Evolutionary conservation across 257 asterid genomes (phyloP).

Genomic region (Fraxinus quadrangulata): DNA sequence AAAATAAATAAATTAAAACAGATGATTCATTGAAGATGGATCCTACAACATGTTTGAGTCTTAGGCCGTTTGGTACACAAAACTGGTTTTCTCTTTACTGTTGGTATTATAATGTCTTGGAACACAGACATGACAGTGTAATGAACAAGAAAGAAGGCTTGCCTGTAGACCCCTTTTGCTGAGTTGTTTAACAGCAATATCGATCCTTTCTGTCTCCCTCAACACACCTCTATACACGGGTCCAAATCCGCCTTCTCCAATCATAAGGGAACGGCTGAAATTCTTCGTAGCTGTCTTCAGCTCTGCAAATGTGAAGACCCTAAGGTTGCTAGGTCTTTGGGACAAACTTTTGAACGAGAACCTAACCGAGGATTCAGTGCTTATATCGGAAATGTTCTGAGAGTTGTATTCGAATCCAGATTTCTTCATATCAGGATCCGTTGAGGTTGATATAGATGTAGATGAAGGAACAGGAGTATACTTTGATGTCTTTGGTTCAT

Average conservation of each 20-base stretch:
- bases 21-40: neutral
- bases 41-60: neutral
- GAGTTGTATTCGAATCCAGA: conserved; percentile 55
- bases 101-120: neutral
- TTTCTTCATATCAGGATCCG: conserved; percentile 55
- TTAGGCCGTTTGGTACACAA: neutral
- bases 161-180: conserved; percentile 94
- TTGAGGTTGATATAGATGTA: conserved; percentile 39
- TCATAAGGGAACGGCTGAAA: conserved; percentile 77
- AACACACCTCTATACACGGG: conserved; percentile 69
- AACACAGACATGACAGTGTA: neutral
- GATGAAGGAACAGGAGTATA: conserved; percentile 47
- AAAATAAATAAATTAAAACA: neutral
- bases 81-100: neutral
- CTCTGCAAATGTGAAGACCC: conserved; percentile 61
- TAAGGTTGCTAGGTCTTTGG: conserved; percentile 52
- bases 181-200: conserved; percentile 89
- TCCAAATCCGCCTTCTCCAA: conserved; percentile 93
- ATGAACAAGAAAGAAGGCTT: conserved; percentile 27
- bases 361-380: conserved; percentile 64
- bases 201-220: conserved; percentile 43
- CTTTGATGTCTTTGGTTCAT: conserved; percentile 50
- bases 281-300: conserved; percentile 68
- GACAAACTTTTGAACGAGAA: conserved; percentile 56
- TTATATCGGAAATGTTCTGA: conserved; percentile 59